These are phyloP conservation scores for Hsuehochloa calcarea DNA, from an alignment of 176 grass and related monocot species.

Conservation along the genomic window DNA sequence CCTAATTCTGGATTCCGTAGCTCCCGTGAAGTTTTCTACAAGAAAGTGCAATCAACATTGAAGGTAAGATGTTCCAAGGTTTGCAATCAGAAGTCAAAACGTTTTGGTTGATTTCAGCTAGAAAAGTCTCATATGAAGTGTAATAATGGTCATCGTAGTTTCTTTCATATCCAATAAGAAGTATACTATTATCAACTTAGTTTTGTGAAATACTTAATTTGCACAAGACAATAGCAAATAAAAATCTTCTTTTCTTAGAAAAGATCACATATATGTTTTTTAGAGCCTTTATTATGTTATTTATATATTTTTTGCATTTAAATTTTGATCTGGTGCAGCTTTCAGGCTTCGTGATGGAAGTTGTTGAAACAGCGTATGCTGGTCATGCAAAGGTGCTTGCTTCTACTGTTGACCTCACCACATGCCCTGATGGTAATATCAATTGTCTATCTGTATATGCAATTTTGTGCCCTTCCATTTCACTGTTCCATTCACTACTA, in stretches of 20 bases:
- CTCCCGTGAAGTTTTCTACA: slow-evolving; percentile 77
- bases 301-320: slow-evolving; percentile 43
- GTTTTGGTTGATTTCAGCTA: not conserved
- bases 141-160: slow-evolving; percentile 14
- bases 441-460: slow-evolving; percentile 9
- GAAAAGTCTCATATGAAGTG: slow-evolving; percentile 5
- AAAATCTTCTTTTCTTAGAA: not conserved
- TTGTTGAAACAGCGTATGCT: slow-evolving; percentile 77
- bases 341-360: slow-evolving; percentile 89
- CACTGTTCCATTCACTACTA: not conserved
- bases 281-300: slow-evolving; percentile 23
- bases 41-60: slow-evolving; percentile 67
- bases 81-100: slow-evolving; percentile 4
- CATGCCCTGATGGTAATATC: slow-evolving; percentile 72
- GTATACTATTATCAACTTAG: not conserved
- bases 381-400: slow-evolving; percentile 86
- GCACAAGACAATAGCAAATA: not conserved
- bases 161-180: slow-evolving; percentile 1
- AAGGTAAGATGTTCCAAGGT: slow-evolving; percentile 45
- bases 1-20: slow-evolving; percentile 88
- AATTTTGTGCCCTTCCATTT: not conserved
- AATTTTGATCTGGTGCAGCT: slow-evolving; percentile 68
- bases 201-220: slow-evolving; percentile 7
- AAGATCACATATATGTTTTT: not conserved
- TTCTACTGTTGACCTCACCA: slow-evolving; percentile 64